These are phyloP conservation scores for Gaeumannomyces tritici DNA, from an alignment of 2,329 filamentous ascomycete species.

Conservation along the genomic window DNA sequence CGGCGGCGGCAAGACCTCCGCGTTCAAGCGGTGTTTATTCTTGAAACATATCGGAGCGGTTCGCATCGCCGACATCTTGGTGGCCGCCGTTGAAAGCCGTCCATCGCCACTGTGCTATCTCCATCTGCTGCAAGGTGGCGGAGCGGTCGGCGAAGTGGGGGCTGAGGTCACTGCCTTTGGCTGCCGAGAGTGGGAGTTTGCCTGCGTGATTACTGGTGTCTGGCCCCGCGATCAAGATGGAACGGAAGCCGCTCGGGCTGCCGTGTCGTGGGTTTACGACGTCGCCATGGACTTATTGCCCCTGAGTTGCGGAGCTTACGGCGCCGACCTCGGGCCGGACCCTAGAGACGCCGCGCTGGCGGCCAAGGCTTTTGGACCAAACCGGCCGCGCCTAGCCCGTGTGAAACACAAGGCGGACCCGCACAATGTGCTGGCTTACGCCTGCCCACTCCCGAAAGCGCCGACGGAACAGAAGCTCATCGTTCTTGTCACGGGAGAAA, in stretches of 20 bases:
- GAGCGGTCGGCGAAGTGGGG: conserved; percentile 33
- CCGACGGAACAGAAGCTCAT: conserved; percentile 33
- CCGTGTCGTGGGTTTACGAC: conserved; percentile 46
- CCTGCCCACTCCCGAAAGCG: conserved; percentile 40
- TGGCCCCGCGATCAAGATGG: conserved; percentile 46
- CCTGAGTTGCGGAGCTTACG: conserved; percentile 41
- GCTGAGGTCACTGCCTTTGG: conserved; percentile 46
- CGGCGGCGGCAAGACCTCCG: conserved; percentile 46
- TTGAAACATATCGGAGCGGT: conserved; percentile 33
- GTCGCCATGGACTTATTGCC: conserved; percentile 36
- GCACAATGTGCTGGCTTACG: conserved; percentile 37
- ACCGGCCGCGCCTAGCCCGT: conserved; percentile 33
- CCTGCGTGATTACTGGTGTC: conserved; percentile 53
- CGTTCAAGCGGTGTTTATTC: conserved; percentile 57
- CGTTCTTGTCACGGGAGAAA: conserved; percentile 46
- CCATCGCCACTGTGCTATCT: conserved; percentile 49
- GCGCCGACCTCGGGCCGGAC: conserved; percentile 54
- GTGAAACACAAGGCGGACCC: conserved; percentile 44
- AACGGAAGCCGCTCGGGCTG: conserved; percentile 25
- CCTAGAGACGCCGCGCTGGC: conserved; percentile 44
- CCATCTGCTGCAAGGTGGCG: conserved; percentile 52
- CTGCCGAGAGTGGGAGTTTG: conserved; percentile 54
- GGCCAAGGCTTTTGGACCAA: conserved; percentile 45
- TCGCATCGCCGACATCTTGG: conserved; percentile 24
- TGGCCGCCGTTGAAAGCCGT: conserved; percentile 33